Conservation (phyloP, 1,284 basidiomycete genomes). For the Cryptococcus deneoformans region DNA sequence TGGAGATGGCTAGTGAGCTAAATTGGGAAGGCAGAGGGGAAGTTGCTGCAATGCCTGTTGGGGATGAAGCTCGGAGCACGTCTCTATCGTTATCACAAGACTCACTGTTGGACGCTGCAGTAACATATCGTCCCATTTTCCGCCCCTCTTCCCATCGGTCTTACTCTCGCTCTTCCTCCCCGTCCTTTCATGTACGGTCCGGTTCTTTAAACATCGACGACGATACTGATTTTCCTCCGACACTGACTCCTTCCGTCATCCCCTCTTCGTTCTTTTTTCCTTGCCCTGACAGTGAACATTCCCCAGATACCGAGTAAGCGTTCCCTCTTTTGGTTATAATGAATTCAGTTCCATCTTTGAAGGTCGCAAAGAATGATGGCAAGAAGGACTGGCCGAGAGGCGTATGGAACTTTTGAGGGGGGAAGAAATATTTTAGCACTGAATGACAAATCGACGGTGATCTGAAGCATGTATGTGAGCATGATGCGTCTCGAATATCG, state of each 20-base stretch:
- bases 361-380: background rate
- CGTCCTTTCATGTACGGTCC: background rate
- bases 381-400: background rate
- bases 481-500: too few relatives aligned
- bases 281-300: background rate
- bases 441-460: background rate
- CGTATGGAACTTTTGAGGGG: background rate
- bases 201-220: conserved; percentile 14
- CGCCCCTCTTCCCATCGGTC: background rate
- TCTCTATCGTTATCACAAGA: background rate
- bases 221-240: conserved; percentile 6
- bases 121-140: background rate
- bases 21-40: background rate
- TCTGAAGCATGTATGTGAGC: background rate
- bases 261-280: background rate
- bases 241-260: background rate
- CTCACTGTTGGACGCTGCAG: background rate
- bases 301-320: background rate
- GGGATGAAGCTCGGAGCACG: background rate
- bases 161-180: background rate
- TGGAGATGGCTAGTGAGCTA: background rate
- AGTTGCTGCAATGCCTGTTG: background rate
- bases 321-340: background rate
- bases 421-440: background rate
- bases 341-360: background rate